Percentiles rank a stretch among this genome's conserved stretches.
phyloP scores from a whole-genome alignment of 1,284 basidiomycete species.

The Filobasidium uniguttulatum region DNA sequence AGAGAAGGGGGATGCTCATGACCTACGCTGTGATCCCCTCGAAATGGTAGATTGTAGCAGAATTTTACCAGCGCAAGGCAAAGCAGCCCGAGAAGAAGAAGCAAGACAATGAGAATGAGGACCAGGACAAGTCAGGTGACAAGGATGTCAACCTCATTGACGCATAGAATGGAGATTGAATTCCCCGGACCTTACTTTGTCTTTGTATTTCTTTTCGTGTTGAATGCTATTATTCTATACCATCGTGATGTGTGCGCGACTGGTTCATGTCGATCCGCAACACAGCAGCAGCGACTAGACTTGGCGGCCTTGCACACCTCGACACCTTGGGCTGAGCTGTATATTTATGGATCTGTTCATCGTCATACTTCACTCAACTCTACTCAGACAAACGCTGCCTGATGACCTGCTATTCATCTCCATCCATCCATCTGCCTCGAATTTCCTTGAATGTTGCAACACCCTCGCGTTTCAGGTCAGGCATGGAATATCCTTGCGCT shows the following conservation, averaged over 20 bases:
- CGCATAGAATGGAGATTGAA: slow-evolving; percentile 6
- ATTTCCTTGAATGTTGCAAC: too few relatives aligned
- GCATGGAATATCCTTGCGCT: too few relatives aligned
- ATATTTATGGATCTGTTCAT: neutral
- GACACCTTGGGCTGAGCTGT: neutral
- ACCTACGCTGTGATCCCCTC: neutral
- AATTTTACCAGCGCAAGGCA: slow-evolving; percentile 40
- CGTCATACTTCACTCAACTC: too few relatives aligned
- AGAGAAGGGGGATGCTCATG: neutral
- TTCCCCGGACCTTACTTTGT: neutral
- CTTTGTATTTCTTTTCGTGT: neutral
- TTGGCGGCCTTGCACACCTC: too few relatives aligned
- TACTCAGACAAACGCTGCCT: too few relatives aligned
- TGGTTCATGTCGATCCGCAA: too few relatives aligned
- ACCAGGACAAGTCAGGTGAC: slow-evolving; percentile 12
- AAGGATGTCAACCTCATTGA: slow-evolving; percentile 11
- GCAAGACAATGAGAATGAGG: slow-evolving; percentile 59
- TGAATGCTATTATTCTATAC: too few relatives aligned
- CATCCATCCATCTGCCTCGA: too few relatives aligned
- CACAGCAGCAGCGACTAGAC: too few relatives aligned
- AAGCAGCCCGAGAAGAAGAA: slow-evolving; percentile 53
- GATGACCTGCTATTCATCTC: too few relatives aligned
- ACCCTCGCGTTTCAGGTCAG: too few relatives aligned
- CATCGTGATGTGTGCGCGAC: too few relatives aligned
- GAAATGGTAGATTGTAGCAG: slow-evolving; percentile 20